Evolutionary conservation across 495 filamentous ascomycete species (phyloP).

Genomic region (Penicillium macrosclerotiorum): DNA sequence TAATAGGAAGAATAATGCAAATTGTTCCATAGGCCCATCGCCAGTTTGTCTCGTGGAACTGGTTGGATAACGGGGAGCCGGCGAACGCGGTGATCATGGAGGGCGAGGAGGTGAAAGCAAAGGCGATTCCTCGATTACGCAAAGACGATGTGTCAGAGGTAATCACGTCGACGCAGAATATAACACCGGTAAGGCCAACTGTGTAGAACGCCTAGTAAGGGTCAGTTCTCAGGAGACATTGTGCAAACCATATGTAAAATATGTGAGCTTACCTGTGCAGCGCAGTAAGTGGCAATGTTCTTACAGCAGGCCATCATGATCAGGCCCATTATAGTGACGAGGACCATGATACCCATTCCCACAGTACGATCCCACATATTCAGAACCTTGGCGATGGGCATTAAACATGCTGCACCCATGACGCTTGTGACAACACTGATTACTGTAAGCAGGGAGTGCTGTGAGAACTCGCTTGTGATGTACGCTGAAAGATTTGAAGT

Average conservation of each 20-base stretch:
- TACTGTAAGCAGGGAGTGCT: constrained; percentile 31
- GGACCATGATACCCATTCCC: constrained; percentile 45
- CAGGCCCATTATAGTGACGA: constrained; percentile 37
- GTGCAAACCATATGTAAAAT: no score
- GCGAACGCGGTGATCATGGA: constrained; percentile 43
- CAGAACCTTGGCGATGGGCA: constrained; percentile 65
- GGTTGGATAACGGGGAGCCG: constrained; percentile 24
- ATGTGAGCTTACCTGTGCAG: constrained; percentile 46
- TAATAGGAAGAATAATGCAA: constrained; percentile 54
- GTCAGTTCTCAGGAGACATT: not conserved
- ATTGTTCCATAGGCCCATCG: constrained; percentile 61
- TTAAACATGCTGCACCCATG: constrained; percentile 57
- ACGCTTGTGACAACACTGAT: constrained; percentile 38
- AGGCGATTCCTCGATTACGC: constrained; percentile 57
- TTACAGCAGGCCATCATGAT: constrained; percentile 51
- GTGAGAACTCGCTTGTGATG: constrained; percentile 27
- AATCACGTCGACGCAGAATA: constrained; percentile 56
- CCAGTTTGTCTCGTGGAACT: constrained; percentile 50
- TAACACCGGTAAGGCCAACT: constrained; percentile 54
- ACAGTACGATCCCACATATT: constrained; percentile 61
- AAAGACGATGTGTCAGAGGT: constrained; percentile 59
- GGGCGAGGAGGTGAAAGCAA: constrained; percentile 58
- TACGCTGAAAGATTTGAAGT: constrained; percentile 20
- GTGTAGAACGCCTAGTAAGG: constrained; percentile 42
- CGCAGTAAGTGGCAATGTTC: constrained; percentile 43